Percentiles rank a stretch among this genome's conserved stretches.
Evolutionary conservation across 805 yeast species (phyloP).

Genomic region (Starmera caribaea): DNA sequence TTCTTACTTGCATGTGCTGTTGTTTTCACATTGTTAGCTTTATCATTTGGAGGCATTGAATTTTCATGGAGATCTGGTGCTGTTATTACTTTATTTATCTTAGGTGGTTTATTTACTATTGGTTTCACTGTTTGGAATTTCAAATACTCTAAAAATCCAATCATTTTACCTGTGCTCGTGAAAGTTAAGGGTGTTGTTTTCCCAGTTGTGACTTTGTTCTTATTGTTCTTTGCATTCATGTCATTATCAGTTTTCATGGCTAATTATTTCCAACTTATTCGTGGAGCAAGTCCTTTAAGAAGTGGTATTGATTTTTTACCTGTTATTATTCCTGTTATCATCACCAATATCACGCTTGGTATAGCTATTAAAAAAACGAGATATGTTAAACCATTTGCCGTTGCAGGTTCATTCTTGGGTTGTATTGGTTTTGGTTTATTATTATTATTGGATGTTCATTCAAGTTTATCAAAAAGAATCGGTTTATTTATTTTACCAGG

Average conservation of each 20-base stretch:
- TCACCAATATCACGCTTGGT: conserved; percentile 15
- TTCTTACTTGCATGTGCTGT: conserved; percentile 31
- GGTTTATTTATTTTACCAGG: conserved; percentile 31
- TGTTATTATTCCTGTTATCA: conserved; percentile 8
- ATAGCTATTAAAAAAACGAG: conserved; percentile 23
- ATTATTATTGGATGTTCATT: conserved; percentile 21
- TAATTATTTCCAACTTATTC: conserved; percentile 42
- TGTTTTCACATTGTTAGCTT: conserved; percentile 36
- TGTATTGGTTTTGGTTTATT: conserved; percentile 26
- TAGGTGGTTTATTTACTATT: conserved; percentile 32
- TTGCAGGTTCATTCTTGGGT: conserved; percentile 22
- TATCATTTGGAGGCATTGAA: conserved; percentile 45
- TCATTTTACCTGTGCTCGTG: conserved; percentile 34
- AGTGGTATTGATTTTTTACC: conserved; percentile 16
- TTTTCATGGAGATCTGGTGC: conserved; percentile 48
- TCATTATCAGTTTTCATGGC: conserved; percentile 25
- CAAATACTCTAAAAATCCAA: conserved; percentile 32
- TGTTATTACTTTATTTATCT: conserved; percentile 35
- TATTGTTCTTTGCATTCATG: conserved; percentile 32
- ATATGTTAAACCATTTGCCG: conserved; percentile 24
- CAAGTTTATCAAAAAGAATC: conserved; percentile 20
- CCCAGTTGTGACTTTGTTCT: conserved; percentile 19
- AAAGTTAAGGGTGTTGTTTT: conserved; percentile 25
- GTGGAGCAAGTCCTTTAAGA: conserved; percentile 17
- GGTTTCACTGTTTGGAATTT: conserved; percentile 32